Conservation (phyloP, 129 eudicot species). For the Logfia minima region DNA sequence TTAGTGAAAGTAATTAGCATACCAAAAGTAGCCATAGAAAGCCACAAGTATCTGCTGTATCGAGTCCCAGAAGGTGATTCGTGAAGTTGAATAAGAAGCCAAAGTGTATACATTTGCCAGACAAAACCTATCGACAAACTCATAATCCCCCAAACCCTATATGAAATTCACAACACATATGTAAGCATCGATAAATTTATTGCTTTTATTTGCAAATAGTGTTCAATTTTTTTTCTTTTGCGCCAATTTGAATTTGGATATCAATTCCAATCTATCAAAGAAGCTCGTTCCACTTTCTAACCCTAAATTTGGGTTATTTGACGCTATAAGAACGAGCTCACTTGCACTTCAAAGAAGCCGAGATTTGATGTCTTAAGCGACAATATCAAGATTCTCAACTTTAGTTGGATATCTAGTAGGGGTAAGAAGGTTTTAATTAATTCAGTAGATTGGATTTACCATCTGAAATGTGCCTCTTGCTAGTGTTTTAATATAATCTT, state of each 20-base stretch:
- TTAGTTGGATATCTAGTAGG: too few relatives aligned
- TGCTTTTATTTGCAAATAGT: background rate
- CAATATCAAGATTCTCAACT: too few relatives aligned
- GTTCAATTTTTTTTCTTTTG: background rate
- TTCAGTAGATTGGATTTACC: too few relatives aligned
- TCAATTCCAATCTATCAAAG: background rate
- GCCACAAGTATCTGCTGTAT: constrained; percentile 60
- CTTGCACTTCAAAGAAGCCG: too few relatives aligned
- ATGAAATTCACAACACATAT: background rate
- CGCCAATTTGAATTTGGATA: too few relatives aligned
- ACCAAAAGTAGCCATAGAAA: constrained; percentile 63
- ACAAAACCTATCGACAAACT: constrained; percentile 38
- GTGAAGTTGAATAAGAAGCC: constrained; percentile 51
- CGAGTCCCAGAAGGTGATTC: constrained; percentile 51
- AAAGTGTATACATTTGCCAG: constrained; percentile 64
- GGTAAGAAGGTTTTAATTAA: too few relatives aligned
- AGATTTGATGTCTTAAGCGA: too few relatives aligned
- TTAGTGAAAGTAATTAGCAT: background rate
- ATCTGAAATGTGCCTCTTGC: too few relatives aligned
- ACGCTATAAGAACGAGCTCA: too few relatives aligned
- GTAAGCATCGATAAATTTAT: background rate
- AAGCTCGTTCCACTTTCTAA: background rate
- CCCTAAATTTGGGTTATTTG: too few relatives aligned
- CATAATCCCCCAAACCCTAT: constrained; percentile 61
- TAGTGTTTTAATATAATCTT: too few relatives aligned